These are phyloP conservation scores for Vitis amurensis DNA, from an alignment of 164 flowering plant genomes.

Conservation along the genomic window DNA sequence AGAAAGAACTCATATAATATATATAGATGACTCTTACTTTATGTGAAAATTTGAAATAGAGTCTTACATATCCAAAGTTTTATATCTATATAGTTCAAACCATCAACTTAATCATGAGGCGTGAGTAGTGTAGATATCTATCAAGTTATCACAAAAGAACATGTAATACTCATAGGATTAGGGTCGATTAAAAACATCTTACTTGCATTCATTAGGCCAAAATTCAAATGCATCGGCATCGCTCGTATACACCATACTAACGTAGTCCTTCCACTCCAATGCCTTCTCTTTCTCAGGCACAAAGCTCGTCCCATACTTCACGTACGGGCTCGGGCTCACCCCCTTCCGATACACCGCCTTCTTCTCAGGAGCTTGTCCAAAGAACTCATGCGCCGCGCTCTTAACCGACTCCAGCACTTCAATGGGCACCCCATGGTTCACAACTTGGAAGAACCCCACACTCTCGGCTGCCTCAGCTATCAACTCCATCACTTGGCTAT, in stretches of 20 bases:
- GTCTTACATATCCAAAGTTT: no score
- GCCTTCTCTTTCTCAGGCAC: conserved; percentile 50
- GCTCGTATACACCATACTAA: conserved; percentile 34
- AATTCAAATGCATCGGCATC: conserved; percentile 37
- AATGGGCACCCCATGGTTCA: conserved; percentile 42
- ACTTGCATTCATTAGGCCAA: conserved; percentile 51
- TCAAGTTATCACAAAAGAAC: no score
- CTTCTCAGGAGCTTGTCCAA: conserved; percentile 8
- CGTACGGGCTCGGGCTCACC: conserved; percentile 31
- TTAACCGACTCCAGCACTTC: conserved; percentile 39
- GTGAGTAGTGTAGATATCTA: no score
- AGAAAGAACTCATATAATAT: no score
- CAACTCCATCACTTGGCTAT: conserved; percentile 20
- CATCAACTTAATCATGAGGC: no score
- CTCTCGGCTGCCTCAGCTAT: conserved; percentile 34
- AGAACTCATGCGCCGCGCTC: conserved; percentile 32
- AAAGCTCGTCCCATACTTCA: conserved; percentile 44
- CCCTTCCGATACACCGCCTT: conserved; percentile 33
- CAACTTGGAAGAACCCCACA: conserved; percentile 49
- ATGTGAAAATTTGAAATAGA: no score
- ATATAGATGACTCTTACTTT: no score
- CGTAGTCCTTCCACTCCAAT: conserved; percentile 49
- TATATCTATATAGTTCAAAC: no score
- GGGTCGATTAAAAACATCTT: conserved; percentile 2
- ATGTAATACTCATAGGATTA: no score